A percentile compares a stretch with the other conserved stretches of the same genome.
Conservation (phyloP, 1,139 yeast genomes). For the Kodamaea fungicola region DNA sequence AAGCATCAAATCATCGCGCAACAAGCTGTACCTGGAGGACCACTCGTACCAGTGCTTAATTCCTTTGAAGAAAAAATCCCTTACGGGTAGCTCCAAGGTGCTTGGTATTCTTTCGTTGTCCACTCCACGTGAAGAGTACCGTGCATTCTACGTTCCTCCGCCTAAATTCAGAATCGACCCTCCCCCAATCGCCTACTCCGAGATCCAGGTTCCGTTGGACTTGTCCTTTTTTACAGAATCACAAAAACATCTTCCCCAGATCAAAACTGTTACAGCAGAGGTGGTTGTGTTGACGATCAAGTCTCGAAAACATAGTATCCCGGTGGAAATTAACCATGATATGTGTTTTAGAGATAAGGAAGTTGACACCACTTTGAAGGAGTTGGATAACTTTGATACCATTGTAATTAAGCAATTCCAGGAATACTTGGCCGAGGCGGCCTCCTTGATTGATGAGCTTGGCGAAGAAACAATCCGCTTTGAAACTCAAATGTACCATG, state of each 20-base stretch:
- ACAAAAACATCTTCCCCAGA: slow-evolving; percentile 20
- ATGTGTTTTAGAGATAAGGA: slow-evolving; percentile 27
- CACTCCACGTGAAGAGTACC: slow-evolving; percentile 33
- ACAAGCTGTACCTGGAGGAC: slow-evolving; percentile 20
- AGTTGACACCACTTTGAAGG: slow-evolving; percentile 21
- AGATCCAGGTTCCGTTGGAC: slow-evolving; percentile 29
- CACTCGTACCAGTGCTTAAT: slow-evolving; percentile 29
- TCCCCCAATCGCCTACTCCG: background rate
- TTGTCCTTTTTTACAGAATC: slow-evolving; percentile 27
- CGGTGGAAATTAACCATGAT: slow-evolving; percentile 41
- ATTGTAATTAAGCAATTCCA: slow-evolving; percentile 31
- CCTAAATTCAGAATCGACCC: slow-evolving; percentile 17
- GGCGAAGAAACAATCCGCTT: slow-evolving; percentile 36
- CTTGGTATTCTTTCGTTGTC: slow-evolving; percentile 36
- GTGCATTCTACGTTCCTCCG: slow-evolving; percentile 34
- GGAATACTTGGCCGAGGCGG: slow-evolving; percentile 25
- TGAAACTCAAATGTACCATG: slow-evolving; percentile 35
- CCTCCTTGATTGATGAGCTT: slow-evolving; percentile 27
- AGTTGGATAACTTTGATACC: slow-evolving; percentile 28
- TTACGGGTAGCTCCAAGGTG: slow-evolving; percentile 33
- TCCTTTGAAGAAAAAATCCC: slow-evolving; percentile 32
- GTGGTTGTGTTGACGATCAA: slow-evolving; percentile 32
- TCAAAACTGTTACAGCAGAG: slow-evolving; percentile 29
- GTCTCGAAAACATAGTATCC: slow-evolving; percentile 31
- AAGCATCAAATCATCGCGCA: slow-evolving; percentile 11